These are phyloP conservation scores for Claviceps spartinae DNA, from an alignment of 2,329 filamentous ascomycete genomes.

Conservation along the genomic window DNA sequence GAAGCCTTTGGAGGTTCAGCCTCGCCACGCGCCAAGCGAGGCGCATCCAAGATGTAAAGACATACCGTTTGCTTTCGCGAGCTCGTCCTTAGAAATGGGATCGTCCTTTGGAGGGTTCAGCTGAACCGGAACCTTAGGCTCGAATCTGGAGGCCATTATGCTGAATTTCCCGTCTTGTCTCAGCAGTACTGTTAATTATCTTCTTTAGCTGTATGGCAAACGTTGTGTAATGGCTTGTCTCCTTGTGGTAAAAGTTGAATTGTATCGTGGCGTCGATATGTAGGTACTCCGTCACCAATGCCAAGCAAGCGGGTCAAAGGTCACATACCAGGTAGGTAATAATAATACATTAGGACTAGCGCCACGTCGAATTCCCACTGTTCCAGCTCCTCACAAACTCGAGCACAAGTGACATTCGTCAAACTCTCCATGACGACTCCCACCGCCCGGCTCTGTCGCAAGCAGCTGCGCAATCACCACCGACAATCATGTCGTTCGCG, in stretches of 20 bases:
- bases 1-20: background rate
- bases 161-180: background rate
- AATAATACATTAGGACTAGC: conserved; percentile 7
- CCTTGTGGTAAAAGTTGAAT: background rate
- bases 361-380: background rate
- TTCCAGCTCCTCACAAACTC: background rate
- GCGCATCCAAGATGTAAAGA: background rate
- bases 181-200: no score
- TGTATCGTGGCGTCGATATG: background rate
- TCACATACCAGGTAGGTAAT: no score
- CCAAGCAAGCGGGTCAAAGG: conserved; percentile 8
- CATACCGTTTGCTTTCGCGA: conserved; percentile 74
- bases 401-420: background rate
- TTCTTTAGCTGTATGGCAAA: background rate
- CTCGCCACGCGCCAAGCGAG: background rate
- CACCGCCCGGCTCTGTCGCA: background rate
- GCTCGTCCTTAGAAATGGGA: conserved; percentile 64
- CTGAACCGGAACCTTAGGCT: conserved; percentile 62
- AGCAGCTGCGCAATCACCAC: background rate
- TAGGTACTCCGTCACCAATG: conserved; percentile 2
- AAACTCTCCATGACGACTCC: background rate
- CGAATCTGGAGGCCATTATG: conserved; percentile 52
- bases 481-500: conserved; percentile 19
- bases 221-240: background rate
- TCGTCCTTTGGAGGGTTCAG: conserved; percentile 81